Evolutionary conservation across 352 stramenopile species (phyloP), one percentile per base, ranked within the genome.

Genomic region (Phytophthora idaei): DNA sequence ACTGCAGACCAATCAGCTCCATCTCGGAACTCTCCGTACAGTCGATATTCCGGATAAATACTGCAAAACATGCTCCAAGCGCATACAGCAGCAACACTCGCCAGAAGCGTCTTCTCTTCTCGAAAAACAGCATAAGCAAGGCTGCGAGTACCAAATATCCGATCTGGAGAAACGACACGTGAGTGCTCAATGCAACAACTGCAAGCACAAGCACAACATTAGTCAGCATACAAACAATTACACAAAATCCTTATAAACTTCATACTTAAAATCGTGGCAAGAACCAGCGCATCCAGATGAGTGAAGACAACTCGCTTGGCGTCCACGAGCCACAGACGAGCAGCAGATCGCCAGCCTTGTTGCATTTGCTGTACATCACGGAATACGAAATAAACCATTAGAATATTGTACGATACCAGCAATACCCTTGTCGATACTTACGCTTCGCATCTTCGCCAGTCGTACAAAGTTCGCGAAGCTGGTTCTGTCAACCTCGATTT

Each of bases 111-210:
- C 86, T 73, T 7, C 86, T 79, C 49, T 92, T 80, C 42, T 93
- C 80, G 48, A 93, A 92, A 75, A 94, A 94, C 9, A 96, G 58
- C 66, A 94, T 93, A 2, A 93, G 66, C 12, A 92, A 44, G 36
- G 89, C 86, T 27, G 88, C 86, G 8, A 96, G 64, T n/a, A 92
- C 74, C 17, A 96, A 63, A 28, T 93, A 96, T 12, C 88, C 88
- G 31, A 91, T 90, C 67, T 96, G 88, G 44, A 96, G 77, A 45
- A 96, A 87, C 2, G 85, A 94, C 3, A 93, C 86, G 5, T 79
- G 69, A 5, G 88, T 94, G 57, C 88, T 96, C 27, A 96, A 63
- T 1, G 85, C 85, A 31, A 96, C 88, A 36, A 83, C 86, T 94
- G 66, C 9, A 73, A 5, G 51, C 2, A 55, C 25, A 57, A 54